Percentiles rank a stretch among this genome's conserved stretches.
These are phyloP conservation scores for Microstegium vimineum DNA, from an alignment of 176 grass and related monocot species.

Conservation along the genomic window DNA sequence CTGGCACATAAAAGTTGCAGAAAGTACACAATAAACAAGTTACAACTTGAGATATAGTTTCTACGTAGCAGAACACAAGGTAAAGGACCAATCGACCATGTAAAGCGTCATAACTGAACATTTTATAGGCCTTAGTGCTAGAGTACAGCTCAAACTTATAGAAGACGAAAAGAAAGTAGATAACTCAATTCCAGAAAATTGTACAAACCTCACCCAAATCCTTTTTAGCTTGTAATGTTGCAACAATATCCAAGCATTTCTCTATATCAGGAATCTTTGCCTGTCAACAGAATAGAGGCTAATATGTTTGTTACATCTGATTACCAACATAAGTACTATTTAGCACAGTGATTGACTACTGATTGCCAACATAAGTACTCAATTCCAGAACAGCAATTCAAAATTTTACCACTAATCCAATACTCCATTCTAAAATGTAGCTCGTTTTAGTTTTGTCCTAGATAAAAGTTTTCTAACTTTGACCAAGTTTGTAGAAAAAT, in stretches of 20 bases:
- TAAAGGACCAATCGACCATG: neutral
- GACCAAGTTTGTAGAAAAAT: neutral
- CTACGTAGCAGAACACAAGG: neutral
- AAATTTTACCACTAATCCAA: neutral
- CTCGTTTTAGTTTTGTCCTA: neutral
- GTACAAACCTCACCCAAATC: slow-evolving; percentile 72
- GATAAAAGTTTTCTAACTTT: neutral
- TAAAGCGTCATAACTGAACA: neutral
- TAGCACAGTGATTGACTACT: neutral
- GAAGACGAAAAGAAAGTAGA: neutral
- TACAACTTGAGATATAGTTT: neutral
- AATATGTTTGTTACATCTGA: slow-evolving; percentile 5
- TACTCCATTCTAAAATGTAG: neutral
- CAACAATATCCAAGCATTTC: slow-evolving; percentile 90
- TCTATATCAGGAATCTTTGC: slow-evolving; percentile 98
- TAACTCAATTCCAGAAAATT: neutral
- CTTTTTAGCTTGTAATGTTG: slow-evolving; percentile 68
- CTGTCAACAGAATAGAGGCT: slow-evolving; percentile 42
- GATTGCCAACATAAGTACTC: neutral
- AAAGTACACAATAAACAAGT: neutral
- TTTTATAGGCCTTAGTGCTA: neutral
- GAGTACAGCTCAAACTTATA: neutral
- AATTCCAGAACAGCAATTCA: neutral
- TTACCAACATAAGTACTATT: neutral
- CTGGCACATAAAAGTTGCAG: neutral